A percentile compares a stretch with the other conserved stretches of the same genome.
These are phyloP conservation scores for Orbilia brochopaga DNA, from an alignment of 2,329 filamentous ascomycete genomes.

Conservation along the genomic window DNA sequence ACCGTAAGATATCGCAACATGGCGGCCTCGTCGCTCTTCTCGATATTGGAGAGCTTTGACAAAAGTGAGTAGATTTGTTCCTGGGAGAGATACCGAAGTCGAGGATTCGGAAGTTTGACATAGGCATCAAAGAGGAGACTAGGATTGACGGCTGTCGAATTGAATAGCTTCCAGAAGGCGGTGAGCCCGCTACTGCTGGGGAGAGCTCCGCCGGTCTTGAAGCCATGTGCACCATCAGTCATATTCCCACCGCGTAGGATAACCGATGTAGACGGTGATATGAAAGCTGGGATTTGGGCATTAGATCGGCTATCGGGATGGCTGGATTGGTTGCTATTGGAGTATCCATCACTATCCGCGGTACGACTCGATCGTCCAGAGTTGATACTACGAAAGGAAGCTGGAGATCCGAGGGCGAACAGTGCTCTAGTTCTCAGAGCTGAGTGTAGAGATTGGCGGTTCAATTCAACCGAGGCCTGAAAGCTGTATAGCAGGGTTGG, in stretches of 20 bases:
- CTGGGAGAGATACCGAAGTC: constrained; percentile 60
- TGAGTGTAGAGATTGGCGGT: not conserved
- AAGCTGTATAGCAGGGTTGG: not conserved
- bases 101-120: constrained; percentile 56
- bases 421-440: not conserved
- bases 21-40: constrained; percentile 64
- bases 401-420: not conserved
- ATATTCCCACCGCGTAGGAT: not conserved
- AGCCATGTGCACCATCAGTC: not conserved
- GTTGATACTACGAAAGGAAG: not conserved
- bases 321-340: not conserved
- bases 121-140: constrained; percentile 57
- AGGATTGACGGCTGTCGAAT: constrained; percentile 18
- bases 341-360: not conserved
- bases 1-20: constrained; percentile 85
- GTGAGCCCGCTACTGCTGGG: constrained; percentile 2
- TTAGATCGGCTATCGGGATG: not conserved
- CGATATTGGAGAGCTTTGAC: constrained; percentile 70
- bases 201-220: not conserved
- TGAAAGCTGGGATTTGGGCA: not conserved
- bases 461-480: not conserved
- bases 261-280: not conserved
- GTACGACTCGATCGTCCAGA: not conserved
- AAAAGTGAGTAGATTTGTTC: constrained; percentile 69
- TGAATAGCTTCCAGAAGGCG: constrained; percentile 39